Conservation (phyloP, 106 monocot species). For the Dendrobium huoshanense region DNA sequence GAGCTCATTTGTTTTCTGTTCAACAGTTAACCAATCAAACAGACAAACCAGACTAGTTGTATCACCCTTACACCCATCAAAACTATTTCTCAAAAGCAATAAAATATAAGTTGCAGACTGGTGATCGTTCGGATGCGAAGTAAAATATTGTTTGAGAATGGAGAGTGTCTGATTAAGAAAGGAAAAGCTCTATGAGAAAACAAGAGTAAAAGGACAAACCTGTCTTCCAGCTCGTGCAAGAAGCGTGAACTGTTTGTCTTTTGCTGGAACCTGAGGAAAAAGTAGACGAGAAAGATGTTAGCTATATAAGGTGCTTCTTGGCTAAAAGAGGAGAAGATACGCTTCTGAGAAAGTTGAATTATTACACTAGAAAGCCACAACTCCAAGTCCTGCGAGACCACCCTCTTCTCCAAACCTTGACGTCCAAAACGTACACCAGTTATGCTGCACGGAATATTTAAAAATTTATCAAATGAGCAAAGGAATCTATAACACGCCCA, state of each 20-base stretch:
- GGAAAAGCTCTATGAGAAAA: too few species aligned
- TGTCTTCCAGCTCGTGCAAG: constrained; percentile 97
- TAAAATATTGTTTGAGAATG: too few species aligned
- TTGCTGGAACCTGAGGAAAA: constrained; percentile 57
- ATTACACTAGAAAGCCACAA: constrained; percentile 97
- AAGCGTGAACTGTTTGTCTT: constrained; percentile 81
- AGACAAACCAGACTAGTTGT: too few species aligned
- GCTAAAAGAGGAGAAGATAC: not conserved
- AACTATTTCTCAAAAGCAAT: too few species aligned
- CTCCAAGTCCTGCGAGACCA: constrained; percentile 96
- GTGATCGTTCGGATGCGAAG: too few species aligned
- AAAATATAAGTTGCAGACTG: too few species aligned
- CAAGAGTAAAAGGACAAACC: constrained; percentile 33
- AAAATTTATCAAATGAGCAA: not conserved
- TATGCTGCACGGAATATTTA: constrained; percentile 44
- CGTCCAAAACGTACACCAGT: constrained; percentile 72
- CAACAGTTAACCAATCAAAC: not conserved
- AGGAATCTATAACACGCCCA: not conserved
- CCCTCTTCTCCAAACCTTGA: constrained; percentile 91
- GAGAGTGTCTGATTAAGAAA: not conserved
- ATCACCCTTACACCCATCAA: too few species aligned
- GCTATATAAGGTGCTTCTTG: not conserved
- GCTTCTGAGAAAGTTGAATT: not conserved
- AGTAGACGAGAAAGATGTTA: not conserved
- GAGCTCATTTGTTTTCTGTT: not conserved